Percentiles rank a stretch among this genome's conserved stretches.
Evolutionary conservation across 139 green algal species (phyloP).

Genomic region (Micractinium sp.): DNA sequence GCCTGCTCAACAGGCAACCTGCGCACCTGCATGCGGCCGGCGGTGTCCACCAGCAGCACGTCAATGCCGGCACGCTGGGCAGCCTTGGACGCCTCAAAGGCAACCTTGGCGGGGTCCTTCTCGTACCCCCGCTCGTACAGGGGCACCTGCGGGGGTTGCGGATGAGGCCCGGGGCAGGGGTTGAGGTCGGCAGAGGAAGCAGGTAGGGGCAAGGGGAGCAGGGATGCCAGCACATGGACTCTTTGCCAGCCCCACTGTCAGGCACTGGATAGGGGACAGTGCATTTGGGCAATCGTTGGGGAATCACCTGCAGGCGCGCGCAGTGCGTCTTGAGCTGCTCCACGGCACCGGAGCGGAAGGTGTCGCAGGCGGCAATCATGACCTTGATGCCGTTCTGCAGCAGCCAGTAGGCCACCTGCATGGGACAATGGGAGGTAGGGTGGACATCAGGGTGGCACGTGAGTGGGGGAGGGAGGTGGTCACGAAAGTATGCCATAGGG

Average conservation of each 20-base stretch:
- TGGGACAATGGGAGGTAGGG: neutral
- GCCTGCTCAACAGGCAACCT: neutral
- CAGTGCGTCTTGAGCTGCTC: slow-evolving; percentile 99
- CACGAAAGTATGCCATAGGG: neutral
- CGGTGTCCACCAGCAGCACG: slow-evolving; percentile 98
- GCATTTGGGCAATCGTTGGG: no score
- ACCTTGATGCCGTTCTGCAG: slow-evolving; percentile 81
- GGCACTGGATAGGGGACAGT: no score
- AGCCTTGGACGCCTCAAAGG: slow-evolving; percentile 87
- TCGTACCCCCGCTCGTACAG: slow-evolving; percentile 99
- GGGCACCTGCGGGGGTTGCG: slow-evolving; percentile 71
- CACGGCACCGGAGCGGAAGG: slow-evolving; percentile 96
- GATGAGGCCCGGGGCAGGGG: neutral
- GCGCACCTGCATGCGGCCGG: slow-evolving; percentile 58
- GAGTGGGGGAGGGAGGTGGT: neutral
- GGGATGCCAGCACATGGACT: no score
- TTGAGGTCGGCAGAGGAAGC: neutral
- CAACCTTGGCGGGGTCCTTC: slow-evolving; percentile 96
- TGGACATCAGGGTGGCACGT: neutral
- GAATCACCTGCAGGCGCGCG: slow-evolving; percentile 76
- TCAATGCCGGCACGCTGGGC: slow-evolving; percentile 83
- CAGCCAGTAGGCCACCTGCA: slow-evolving; percentile 90
- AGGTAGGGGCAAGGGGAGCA: neutral
- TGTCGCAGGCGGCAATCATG: slow-evolving; percentile 98
- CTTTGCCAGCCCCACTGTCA: no score